phyloP scores from a whole-genome alignment of 2,329 filamentous ascomycete genomes.

The Colletotrichum incanum region DNA sequence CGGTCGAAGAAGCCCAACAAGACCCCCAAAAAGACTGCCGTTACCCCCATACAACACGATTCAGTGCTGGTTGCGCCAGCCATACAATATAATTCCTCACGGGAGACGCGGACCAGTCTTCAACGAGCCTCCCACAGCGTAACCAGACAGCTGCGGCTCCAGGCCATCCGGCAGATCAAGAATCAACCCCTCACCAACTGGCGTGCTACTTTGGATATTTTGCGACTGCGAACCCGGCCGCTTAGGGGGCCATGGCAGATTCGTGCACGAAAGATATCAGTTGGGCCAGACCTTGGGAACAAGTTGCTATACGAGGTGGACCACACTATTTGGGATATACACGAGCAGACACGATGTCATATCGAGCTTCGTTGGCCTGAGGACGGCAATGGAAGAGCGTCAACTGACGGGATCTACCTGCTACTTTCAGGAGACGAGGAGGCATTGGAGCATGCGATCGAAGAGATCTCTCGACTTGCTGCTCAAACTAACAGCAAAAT shows the following conservation, averaged over 20 bases:
- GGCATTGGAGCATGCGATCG: conserved; percentile 31
- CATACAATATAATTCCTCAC: conserved; percentile 42
- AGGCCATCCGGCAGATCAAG: conserved; percentile 52
- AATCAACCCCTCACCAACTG: conserved; percentile 54
- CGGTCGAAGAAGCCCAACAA: background rate
- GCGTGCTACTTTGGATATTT: conserved; percentile 56
- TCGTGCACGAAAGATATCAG: conserved; percentile 47
- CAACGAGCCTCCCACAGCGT: conserved; percentile 47
- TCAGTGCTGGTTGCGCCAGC: conserved; percentile 51
- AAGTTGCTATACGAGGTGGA: conserved; percentile 44
- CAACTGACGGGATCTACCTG: background rate
- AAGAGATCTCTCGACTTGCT: conserved; percentile 29
- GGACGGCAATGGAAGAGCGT: background rate
- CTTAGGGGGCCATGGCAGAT: conserved; percentile 40
- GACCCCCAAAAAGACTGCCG: background rate
- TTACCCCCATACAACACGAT: conserved; percentile 12
- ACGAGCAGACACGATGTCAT: conserved; percentile 47
- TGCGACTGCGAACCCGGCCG: conserved; percentile 56
- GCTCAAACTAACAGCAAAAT: background rate
- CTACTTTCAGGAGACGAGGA: conserved; percentile 39
- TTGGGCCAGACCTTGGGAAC: conserved; percentile 43
- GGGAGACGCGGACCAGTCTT: conserved; percentile 42
- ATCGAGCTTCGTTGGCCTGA: conserved; percentile 43
- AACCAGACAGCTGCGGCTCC: conserved; percentile 56
- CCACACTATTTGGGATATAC: conserved; percentile 50